Base-by-base conservation (phyloP, 2,329 filamentous ascomycete genomes). In the Monilinia laxa region DNA sequence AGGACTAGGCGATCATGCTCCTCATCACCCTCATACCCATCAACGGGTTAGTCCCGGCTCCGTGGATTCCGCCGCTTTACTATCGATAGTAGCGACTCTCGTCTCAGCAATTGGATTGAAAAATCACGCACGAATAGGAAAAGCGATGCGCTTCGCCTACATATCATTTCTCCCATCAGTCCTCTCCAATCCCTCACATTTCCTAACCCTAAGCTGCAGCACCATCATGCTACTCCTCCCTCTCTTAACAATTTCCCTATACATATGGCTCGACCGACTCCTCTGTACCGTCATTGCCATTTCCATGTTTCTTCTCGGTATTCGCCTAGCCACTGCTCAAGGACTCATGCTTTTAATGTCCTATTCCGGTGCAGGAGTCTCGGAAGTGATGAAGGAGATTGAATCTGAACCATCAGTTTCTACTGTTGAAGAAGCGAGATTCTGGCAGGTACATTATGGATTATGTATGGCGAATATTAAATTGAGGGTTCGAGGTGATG, bases 401-500 rank as follows among this genome's bases (percentile, higher is more conserved):
- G 89, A 93, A 76, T 84, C 87, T 1, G 93, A 97, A 73, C 87
- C 90, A 1, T 84, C 85, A 65, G 87, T 98, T 35, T 85, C 85
- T 55, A 84, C 85, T 1, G 87, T 99, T 57, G 92, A 97, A 67
- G 93, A 97, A 75, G 94, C 93, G 1, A 89, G 93, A 76, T 97
- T 99, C 78, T 99, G 95, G 95, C 95, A 99, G 80, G 95, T 97
- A 18, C 95, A 99, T 79, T 97, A 98, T 77, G 93, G 94, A 1
- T 82, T 98, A 52, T 96, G 93, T 75, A 96, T 98, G 90, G 95
- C 95, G 11, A 97, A 96, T 76, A 78, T 99, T 71, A 96, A 92
- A 77, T 79, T 99, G 25, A 85, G 88, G 68, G 85, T 97, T 35
- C 77, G 66, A 4, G 58, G 56, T 5, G 88, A 90, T 54, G 92